Conservation (phyloP, 2,329 filamentous ascomycete genomes). For the Colletotrichum tabaci region DNA sequence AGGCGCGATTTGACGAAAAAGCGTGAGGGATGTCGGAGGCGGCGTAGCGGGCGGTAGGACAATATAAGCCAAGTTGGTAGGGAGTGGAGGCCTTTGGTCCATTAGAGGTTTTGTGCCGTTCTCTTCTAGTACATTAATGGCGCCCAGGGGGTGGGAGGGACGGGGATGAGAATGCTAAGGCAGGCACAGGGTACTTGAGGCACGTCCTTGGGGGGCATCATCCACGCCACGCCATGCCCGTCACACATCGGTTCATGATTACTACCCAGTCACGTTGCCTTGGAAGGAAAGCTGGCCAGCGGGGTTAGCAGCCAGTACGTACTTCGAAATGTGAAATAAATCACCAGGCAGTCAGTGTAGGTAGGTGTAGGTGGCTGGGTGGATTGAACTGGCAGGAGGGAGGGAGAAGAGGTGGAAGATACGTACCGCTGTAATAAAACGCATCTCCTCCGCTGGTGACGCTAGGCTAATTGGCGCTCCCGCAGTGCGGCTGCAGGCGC, state of each 20-base stretch:
- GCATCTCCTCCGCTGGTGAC: slow-evolving; percentile 6
- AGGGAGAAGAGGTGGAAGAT: not conserved
- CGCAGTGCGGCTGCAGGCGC: slow-evolving; percentile 9
- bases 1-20: slow-evolving; percentile 28
- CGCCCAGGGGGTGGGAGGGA: slow-evolving; percentile 13
- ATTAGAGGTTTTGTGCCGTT: slow-evolving; percentile 23
- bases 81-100: slow-evolving; percentile 34
- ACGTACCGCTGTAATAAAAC: slow-evolving; percentile 12
- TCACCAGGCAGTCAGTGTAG: not conserved
- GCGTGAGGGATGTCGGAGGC: slow-evolving; percentile 2
- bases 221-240: slow-evolving; percentile 4
- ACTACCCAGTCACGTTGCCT: not conserved
- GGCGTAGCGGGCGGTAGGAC: slow-evolving; percentile 32
- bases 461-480: slow-evolving; percentile 27
- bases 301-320: not conserved
- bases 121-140: slow-evolving; percentile 25
- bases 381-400: slow-evolving; percentile 1
- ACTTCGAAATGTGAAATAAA: not conserved
- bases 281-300: not conserved
- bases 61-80: slow-evolving; percentile 38
- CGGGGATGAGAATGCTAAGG: slow-evolving; percentile 22
- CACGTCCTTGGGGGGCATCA: not conserved
- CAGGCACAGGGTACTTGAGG: slow-evolving; percentile 30
- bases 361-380: not conserved
- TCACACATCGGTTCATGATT: not conserved